Percentiles rank a stretch among this genome's conserved stretches.
Conservation (phyloP, 2,329 filamentous ascomycete genomes). For the Alternaria burnsii region DNA sequence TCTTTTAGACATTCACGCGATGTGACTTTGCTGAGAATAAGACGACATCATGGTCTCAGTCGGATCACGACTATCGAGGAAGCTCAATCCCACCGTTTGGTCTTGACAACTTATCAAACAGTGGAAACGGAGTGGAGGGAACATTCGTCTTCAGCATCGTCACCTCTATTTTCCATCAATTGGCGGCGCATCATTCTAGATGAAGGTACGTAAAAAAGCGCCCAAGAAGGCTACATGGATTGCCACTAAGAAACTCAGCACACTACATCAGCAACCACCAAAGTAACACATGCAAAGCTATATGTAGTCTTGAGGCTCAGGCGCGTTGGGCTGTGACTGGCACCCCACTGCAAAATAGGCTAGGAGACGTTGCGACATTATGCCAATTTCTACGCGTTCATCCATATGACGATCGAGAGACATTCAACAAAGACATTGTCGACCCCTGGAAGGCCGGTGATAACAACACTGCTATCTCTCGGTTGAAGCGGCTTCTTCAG, state of each 20-base stretch:
- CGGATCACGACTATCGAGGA: neutral
- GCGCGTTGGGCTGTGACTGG: slow-evolving; percentile 64
- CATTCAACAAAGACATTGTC: slow-evolving; percentile 54
- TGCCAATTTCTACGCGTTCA: slow-evolving; percentile 27
- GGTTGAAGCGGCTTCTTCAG: slow-evolving; percentile 52
- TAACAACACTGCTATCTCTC: slow-evolving; percentile 47
- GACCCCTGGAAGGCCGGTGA: slow-evolving; percentile 51
- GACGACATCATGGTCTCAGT: neutral
- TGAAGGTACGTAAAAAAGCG: slow-evolving; percentile 9
- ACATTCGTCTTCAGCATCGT: neutral
- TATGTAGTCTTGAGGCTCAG: slow-evolving; percentile 53
- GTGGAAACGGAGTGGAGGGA: neutral
- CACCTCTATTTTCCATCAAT: slow-evolving; percentile 23
- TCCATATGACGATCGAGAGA: slow-evolving; percentile 37
- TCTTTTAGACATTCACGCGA: neutral
- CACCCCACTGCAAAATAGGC: slow-evolving; percentile 46
- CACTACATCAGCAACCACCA: slow-evolving; percentile 39
- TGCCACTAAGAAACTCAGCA: neutral
- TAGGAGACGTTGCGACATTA: slow-evolving; percentile 26
- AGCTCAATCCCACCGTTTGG: neutral
- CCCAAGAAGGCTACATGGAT: neutral
- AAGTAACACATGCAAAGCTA: slow-evolving; percentile 12
- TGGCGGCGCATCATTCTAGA: slow-evolving; percentile 55
- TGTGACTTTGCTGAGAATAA: neutral
- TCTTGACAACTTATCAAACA: slow-evolving; percentile 23